Evolutionary conservation across 1,139 yeast species (phyloP).

Genomic region (Magnusiomyces ingens): DNA sequence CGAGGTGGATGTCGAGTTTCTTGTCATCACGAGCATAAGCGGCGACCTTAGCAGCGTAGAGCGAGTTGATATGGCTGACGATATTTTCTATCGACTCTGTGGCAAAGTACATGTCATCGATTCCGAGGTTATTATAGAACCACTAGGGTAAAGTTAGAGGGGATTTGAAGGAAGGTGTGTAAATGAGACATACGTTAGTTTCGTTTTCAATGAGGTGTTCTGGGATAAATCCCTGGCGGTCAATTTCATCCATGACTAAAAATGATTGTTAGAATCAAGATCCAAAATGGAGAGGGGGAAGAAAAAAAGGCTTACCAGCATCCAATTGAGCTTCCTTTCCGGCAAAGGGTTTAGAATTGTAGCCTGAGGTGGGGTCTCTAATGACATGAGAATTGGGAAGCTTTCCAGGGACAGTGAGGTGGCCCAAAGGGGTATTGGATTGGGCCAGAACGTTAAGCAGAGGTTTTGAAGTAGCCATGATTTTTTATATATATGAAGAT

Average conservation of each 20-base stretch:
- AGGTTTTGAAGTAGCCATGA: background rate
- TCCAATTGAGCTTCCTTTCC: constrained; percentile 81
- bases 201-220: constrained; percentile 79
- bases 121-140: constrained; percentile 84
- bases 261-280: background rate
- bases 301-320: constrained; percentile 31
- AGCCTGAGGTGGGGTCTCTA: constrained; percentile 40
- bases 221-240: constrained; percentile 82
- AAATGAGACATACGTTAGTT: constrained; percentile 39
- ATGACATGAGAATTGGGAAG: constrained; percentile 10
- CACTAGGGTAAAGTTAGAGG: constrained; percentile 36
- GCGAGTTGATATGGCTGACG: constrained; percentile 73
- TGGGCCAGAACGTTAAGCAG: background rate
- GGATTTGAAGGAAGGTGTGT: background rate
- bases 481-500: no score
- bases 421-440: background rate
- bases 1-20: constrained; percentile 61
- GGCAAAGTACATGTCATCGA: constrained; percentile 86
- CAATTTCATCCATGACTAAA: constrained; percentile 72
- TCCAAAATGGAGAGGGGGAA: no score
- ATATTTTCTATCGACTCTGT: constrained; percentile 75
- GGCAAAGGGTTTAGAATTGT: constrained; percentile 65
- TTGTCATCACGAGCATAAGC: constrained; percentile 61
- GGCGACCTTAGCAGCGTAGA: constrained; percentile 88
- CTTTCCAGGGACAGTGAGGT: constrained; percentile 10